These are phyloP conservation scores for Colletotrichum sp. DNA, from an alignment of 2,329 filamentous ascomycete species.

Conservation along the genomic window DNA sequence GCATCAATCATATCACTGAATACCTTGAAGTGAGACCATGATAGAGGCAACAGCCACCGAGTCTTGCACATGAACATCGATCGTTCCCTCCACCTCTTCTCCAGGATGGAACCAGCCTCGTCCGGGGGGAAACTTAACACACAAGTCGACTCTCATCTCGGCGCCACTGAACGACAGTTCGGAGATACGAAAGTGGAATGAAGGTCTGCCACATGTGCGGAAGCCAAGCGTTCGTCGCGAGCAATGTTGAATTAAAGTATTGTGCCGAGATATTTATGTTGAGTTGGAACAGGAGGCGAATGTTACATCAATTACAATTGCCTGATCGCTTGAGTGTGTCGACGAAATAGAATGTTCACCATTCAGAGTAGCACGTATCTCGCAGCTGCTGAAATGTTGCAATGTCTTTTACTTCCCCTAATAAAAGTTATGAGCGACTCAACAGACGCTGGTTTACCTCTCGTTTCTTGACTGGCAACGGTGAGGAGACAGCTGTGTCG, in stretches of 20 bases:
- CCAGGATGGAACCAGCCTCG: not conserved
- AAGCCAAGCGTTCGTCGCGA: not conserved
- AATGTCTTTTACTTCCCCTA: not conserved
- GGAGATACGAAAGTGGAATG: not conserved
- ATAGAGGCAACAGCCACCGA: not conserved
- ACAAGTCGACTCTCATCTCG: not conserved
- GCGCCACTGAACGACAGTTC: not conserved
- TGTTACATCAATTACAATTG: not conserved
- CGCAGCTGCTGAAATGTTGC: not conserved
- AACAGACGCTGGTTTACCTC: not conserved
- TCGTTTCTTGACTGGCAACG: not conserved
- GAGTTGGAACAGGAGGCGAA: not conserved
- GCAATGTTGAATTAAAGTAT: not conserved
- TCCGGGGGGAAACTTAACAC: not conserved
- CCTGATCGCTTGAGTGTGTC: not conserved
- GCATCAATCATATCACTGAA: not conserved
- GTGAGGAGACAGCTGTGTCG: not conserved
- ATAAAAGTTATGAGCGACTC: not conserved
- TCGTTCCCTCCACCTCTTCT: not conserved
- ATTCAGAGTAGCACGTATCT: not conserved
- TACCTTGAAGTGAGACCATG: not conserved
- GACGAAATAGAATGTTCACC: not conserved
- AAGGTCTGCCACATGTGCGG: not conserved
- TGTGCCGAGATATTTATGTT: not conserved
- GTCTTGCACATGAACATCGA: not conserved